Evolutionary conservation across 2,329 filamentous ascomycete genomes (phyloP).

Genomic region (Alternaria consortialis): DNA sequence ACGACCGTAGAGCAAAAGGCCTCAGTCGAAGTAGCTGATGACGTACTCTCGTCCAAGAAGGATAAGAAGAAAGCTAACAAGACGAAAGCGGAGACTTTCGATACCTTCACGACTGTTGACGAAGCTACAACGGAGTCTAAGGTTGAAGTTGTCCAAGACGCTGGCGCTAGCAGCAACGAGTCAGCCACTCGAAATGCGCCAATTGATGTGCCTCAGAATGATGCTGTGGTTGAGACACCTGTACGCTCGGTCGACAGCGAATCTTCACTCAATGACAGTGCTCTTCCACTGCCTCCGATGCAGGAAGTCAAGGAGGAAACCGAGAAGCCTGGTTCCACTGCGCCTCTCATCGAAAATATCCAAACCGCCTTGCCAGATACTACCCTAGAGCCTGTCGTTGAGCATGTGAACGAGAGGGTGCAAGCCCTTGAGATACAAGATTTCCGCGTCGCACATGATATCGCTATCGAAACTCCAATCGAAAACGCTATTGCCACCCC

Average conservation of each 20-base stretch:
- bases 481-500: background rate
- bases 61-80: constrained; percentile 46
- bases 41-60: constrained; percentile 29
- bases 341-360: constrained; percentile 13
- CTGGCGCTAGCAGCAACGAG: background rate
- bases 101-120: constrained; percentile 17
- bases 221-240: constrained; percentile 17
- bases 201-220: constrained; percentile 1
- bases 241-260: constrained; percentile 17
- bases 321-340: constrained; percentile 24
- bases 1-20: constrained; percentile 3
- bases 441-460: background rate
- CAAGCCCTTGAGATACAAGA: background rate
- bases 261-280: constrained; percentile 9
- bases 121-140: constrained; percentile 13
- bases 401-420: background rate
- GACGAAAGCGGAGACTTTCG: constrained; percentile 30
- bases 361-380: constrained; percentile 2
- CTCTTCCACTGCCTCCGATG: constrained; percentile 8
- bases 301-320: constrained; percentile 35
- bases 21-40: constrained; percentile 4
- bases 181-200: background rate
- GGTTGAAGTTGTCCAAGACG: constrained; percentile 5
- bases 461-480: background rate
- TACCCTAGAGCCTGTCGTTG: background rate